Conservation (phyloP, 1,284 basidiomycete species). For the Ustilago tritici region DNA sequence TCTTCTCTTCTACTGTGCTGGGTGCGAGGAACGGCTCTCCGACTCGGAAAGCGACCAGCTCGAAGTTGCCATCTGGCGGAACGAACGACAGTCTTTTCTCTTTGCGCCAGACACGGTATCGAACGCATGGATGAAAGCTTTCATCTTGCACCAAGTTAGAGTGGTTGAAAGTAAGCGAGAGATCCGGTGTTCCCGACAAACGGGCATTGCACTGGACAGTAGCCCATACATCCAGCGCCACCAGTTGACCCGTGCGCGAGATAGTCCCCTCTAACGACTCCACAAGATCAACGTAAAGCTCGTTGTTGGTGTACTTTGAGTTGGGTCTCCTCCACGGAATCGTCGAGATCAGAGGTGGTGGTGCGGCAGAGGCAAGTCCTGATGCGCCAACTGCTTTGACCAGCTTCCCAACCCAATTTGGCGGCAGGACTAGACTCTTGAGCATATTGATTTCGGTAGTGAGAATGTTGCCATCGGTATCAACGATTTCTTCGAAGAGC, state of each 20-base stretch:
- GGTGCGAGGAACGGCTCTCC: slow-evolving; percentile 68
- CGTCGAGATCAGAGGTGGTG: slow-evolving; percentile 70
- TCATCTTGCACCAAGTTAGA: slow-evolving; percentile 80
- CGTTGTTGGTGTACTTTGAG: slow-evolving; percentile 62
- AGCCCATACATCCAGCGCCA: slow-evolving; percentile 53
- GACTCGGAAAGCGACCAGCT: slow-evolving; percentile 55
- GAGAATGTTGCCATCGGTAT: slow-evolving; percentile 64
- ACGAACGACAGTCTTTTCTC: slow-evolving; percentile 54
- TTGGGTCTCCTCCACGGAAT: slow-evolving; percentile 66
- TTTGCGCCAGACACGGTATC: slow-evolving; percentile 78
- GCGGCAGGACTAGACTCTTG: slow-evolving; percentile 63
- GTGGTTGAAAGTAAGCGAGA: slow-evolving; percentile 48
- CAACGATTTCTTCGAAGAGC: slow-evolving; percentile 66
- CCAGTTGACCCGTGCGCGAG: slow-evolving; percentile 71
- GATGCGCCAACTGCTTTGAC: slow-evolving; percentile 58
- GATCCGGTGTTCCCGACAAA: slow-evolving; percentile 69
- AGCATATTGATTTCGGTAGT: slow-evolving; percentile 64
- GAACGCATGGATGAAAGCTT: slow-evolving; percentile 89
- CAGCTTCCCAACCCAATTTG: slow-evolving; percentile 64
- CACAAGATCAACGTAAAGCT: slow-evolving; percentile 62
- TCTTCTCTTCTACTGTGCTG: not conserved
- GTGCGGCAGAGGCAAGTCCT: slow-evolving; percentile 70
- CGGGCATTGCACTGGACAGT: slow-evolving; percentile 53
- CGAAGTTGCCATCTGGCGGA: slow-evolving; percentile 62
- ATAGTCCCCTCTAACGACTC: slow-evolving; percentile 58